Conservation (phyloP, 106 monocot species). For the Acorus calamus region DNA sequence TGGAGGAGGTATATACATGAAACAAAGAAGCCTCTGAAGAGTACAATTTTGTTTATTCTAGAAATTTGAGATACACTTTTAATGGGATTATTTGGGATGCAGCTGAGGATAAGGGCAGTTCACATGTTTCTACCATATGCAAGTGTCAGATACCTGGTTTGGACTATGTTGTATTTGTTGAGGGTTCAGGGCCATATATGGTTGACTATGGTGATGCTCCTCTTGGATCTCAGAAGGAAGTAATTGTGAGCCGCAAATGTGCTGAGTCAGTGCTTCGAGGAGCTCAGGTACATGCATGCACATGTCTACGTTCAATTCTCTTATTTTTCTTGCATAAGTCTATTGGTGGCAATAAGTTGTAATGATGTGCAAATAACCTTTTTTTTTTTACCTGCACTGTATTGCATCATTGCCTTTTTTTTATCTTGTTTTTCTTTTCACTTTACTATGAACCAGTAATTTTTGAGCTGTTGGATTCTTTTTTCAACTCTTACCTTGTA, state of each 20-base stretch:
- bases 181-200: slow-evolving; percentile 77
- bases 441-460: no score
- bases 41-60: background rate
- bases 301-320: background rate
- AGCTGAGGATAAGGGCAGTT: slow-evolving; percentile 1
- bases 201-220: slow-evolving; percentile 24
- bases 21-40: slow-evolving; percentile 4
- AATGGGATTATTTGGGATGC: background rate
- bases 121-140: slow-evolving; percentile 16
- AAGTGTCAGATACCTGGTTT: slow-evolving; percentile 55
- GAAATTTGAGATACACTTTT: no score
- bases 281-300: slow-evolving; percentile 55
- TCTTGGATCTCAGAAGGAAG: slow-evolving; percentile 54
- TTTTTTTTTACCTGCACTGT: no score
- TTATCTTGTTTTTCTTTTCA: no score
- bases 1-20: slow-evolving; percentile 10
- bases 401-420: no score
- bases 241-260: slow-evolving; percentile 96
- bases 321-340: background rate
- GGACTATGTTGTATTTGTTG: slow-evolving; percentile 69
- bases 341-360: background rate
- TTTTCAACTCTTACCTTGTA: no score
- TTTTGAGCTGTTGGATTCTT: no score
- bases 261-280: slow-evolving; percentile 98
- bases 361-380: no score